Base-by-base conservation (phyloP, 139 green algal genomes). In the Micractinium conductrix region DNA sequence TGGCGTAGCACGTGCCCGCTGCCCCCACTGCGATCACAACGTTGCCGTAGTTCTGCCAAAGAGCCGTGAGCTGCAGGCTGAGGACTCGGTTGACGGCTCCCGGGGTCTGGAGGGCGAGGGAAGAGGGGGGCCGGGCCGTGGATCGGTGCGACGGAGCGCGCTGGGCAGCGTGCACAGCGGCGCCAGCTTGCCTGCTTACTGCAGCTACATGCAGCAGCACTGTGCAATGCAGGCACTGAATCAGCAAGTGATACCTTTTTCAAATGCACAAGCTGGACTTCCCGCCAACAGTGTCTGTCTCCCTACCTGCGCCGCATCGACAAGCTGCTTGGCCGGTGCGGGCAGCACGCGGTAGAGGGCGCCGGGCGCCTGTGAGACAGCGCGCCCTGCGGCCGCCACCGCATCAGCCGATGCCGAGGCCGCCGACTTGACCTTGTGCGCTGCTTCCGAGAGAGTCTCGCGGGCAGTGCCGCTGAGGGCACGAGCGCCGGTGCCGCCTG, bases 11-110 rank as follows among this genome's bases (percentile, higher is more conserved):
- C 5, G 48, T 33, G 2, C 82, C 40, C 2, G 88, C 43, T 4
- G 73, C 87, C 33, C 17, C 89, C 2, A n/a, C 48, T 26, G 21
- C 88, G 17, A 90, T 76, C 0, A 91, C 35, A 38, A 89, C 91
- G 16, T 58, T 76, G 43, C 79, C 40, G 69, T 94, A 86, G 37
- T 60, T 48, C 69, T 95, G 89, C 93, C 93, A 95, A 22, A 92
- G 83, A 1, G 89, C 88, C 55, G 92, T 89, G 78, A 90, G 65
- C 42, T 95, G 93, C 84, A 95, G 83, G 22, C 70, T 79, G 4
- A 91, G 2, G 12, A 88, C 92, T 17, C 80, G 74, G 10, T 92
- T 84, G 58, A 95, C 19, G 6, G 70, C 58, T 17, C 86, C 85
- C 1, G 87, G 85, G 48, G 55, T 80, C 55, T 85, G 68, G 37